Evolutionary conservation across 1,284 basidiomycete genomes (phyloP), one percentile per base, ranked within the genome.

Genomic region (Irpex sp.): DNA sequence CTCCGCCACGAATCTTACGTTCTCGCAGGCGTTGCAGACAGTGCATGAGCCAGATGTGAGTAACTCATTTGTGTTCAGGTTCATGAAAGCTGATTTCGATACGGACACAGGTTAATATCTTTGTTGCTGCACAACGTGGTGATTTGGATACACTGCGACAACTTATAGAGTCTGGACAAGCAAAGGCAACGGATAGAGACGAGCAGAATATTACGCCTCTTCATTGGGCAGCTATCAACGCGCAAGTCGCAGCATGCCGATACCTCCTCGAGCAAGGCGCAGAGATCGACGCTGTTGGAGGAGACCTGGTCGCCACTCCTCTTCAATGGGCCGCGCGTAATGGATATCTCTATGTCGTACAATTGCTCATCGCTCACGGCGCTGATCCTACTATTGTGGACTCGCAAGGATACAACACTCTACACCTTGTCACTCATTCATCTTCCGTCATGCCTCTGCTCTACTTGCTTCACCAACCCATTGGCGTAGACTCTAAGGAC

Each of bases 241-340:
- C 92, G 1, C 94, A 97, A 70, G 77, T 93, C 26, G 79, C 87
- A 2, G 86, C 89, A 49, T 93, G 90, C 74, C 83, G 87, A 49
- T 92, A 90, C 69, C 81, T 99, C 8, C 79, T 99, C 31, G 93
- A 97, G 66, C 88, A 93, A 68, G 97, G 95, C n/a, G 97, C 97
- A 0, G 92, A 97, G 59, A 90, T 98, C 13, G 96, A 99, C 69
- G 93, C 94, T 4, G 79, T 93, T 7, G 97, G 97, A 17, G 97
- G 97, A 4, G 97, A 98, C 72, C 85, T 99, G 36, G 83, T 90
- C n/a, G 97, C 96, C 0, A 97, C 95, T 1, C 95, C 97, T 0
- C 82, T 99, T 79, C 97, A 98, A 75, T 99, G 97, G 97, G 96
- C 97, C 0, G 95, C 97, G 1, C 85, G 95, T 58, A 97, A 95